These are phyloP conservation scores for Fraxinus nigra DNA, from an alignment of 305 asterid genomes.

Conservation along the genomic window DNA sequence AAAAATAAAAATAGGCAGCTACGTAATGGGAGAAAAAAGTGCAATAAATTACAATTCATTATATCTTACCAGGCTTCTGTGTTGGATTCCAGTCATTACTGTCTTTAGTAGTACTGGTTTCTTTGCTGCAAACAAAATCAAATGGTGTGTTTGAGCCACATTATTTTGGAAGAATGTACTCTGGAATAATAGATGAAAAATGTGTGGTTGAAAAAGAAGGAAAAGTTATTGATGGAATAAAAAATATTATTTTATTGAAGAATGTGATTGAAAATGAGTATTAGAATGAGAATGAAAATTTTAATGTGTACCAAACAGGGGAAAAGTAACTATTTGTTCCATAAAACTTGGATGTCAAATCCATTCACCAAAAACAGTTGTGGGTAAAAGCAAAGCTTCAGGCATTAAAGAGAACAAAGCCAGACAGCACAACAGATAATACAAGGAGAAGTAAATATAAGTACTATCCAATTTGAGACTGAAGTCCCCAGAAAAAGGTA, in stretches of 20 bases:
- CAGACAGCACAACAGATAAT: neutral
- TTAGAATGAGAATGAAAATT: too few species aligned
- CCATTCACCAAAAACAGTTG: neutral
- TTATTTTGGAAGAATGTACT: too few species aligned
- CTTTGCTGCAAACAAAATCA: slow-evolving; percentile 59
- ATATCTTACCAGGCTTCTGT: slow-evolving; percentile 64
- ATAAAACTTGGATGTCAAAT: neutral
- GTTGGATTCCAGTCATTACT: slow-evolving; percentile 59
- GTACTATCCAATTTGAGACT: neutral
- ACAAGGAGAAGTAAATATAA: neutral
- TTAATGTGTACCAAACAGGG: too few species aligned
- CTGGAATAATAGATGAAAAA: too few species aligned
- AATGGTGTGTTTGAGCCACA: too few species aligned
- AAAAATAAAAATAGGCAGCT: neutral
- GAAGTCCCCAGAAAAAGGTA: neutral
- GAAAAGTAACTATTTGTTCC: neutral
- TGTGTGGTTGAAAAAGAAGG: too few species aligned
- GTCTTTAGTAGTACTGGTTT: slow-evolving; percentile 45
- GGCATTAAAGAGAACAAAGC: neutral
- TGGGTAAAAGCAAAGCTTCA: neutral
- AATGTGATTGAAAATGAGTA: too few species aligned
- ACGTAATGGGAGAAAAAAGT: neutral
- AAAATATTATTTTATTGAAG: too few species aligned
- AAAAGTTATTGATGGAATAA: too few species aligned
- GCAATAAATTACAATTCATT: neutral